phyloP scores from a whole-genome alignment of 2,329 filamentous ascomycete species.

The Aspergillus sp. region DNA sequence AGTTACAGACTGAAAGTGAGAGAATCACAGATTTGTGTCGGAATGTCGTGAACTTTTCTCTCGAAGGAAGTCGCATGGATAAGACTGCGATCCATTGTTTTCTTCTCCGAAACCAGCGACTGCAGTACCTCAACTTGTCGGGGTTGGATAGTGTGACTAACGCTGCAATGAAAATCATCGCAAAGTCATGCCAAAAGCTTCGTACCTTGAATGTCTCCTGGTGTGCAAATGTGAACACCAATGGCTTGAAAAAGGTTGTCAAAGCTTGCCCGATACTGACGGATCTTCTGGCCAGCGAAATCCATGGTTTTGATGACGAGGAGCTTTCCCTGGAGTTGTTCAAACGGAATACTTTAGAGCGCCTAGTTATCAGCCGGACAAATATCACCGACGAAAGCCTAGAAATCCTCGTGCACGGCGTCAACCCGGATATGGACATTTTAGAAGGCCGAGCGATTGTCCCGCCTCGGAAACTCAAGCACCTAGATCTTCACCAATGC shows the following conservation, averaged over 20 bases:
- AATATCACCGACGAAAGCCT: constrained; percentile 76
- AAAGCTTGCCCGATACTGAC: constrained; percentile 69
- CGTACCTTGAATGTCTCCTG: constrained; percentile 87
- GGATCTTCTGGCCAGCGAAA: constrained; percentile 79
- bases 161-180: constrained; percentile 80
- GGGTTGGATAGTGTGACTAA: constrained; percentile 76
- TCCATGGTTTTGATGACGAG: constrained; percentile 73
- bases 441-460: constrained; percentile 75
- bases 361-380: constrained; percentile 75
- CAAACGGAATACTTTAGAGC: constrained; percentile 75
- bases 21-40: constrained; percentile 75
- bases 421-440: constrained; percentile 74
- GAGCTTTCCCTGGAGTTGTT: constrained; percentile 75
- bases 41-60: constrained; percentile 82
- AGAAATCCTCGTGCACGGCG: constrained; percentile 71
- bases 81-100: constrained; percentile 74
- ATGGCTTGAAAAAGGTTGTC: constrained; percentile 71
- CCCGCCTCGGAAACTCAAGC: constrained; percentile 73
- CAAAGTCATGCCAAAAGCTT: constrained; percentile 75
- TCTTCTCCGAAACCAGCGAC: constrained; percentile 72
- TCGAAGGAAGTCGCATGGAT: constrained; percentile 88
- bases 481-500: constrained; percentile 83
- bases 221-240: constrained; percentile 82
- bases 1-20: constrained; percentile 69
- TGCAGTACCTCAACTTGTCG: constrained; percentile 84